phyloP scores from a whole-genome alignment of 306 rosid genomes.

The Spatholobus suberectus region DNA sequence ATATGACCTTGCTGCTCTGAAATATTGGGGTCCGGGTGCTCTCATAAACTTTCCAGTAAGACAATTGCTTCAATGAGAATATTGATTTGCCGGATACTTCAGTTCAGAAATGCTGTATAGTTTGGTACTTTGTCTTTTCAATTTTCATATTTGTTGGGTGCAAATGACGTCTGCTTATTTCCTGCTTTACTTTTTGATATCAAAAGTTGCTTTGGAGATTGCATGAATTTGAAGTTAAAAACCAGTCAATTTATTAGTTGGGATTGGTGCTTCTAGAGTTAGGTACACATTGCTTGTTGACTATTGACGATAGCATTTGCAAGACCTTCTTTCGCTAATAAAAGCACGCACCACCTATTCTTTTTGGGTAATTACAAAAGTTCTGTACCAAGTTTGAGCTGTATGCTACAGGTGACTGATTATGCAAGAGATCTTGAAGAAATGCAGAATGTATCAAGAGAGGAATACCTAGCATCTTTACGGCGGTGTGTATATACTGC shows the following conservation, averaged over 20 bases:
- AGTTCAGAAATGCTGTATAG: neutral
- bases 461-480: constrained; percentile 81
- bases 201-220: neutral
- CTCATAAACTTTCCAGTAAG: constrained; percentile 85
- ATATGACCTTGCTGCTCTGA: constrained; percentile 86
- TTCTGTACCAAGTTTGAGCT: neutral
- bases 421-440: constrained; percentile 85
- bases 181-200: neutral
- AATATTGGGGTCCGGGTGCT: constrained; percentile 86
- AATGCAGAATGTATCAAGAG: constrained; percentile 78
- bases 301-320: neutral
- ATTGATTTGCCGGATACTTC: neutral
- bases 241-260: neutral
- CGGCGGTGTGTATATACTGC: constrained; percentile 57
- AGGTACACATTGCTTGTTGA: neutral
- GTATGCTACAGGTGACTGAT: constrained; percentile 69
- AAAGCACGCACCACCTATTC: neutral
- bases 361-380: neutral
- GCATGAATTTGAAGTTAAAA: neutral
- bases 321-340: neutral
- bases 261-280: neutral
- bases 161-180: neutral
- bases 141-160: neutral
- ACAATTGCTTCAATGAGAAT: constrained; percentile 6
- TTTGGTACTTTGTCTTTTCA: neutral